Evolutionary conservation across 2,329 filamentous ascomycete genomes (phyloP).

Genomic region (Geosmithia morbida): DNA sequence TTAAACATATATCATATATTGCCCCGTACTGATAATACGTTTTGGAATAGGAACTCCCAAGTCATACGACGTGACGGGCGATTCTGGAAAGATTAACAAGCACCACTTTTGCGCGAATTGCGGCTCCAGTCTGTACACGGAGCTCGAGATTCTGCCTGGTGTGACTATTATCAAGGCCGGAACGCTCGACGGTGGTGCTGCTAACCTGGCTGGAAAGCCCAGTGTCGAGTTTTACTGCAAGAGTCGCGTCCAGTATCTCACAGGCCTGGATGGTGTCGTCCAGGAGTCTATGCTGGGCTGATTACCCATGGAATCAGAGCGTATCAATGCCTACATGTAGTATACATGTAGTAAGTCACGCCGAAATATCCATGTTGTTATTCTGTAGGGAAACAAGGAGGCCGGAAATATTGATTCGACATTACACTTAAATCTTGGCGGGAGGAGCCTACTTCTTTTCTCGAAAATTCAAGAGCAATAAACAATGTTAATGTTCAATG

Average conservation of each 20-base stretch:
- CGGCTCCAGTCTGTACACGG: conserved; percentile 34
- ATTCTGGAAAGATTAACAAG: conserved; percentile 37
- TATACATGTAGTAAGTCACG: too few relatives aligned
- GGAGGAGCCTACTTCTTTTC: too few relatives aligned
- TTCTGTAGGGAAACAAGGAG: too few relatives aligned
- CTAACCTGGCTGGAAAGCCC: conserved; percentile 24
- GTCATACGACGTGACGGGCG: conserved; percentile 29
- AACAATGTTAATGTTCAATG: too few relatives aligned
- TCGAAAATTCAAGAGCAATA: too few relatives aligned
- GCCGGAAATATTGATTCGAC: too few relatives aligned
- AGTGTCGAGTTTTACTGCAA: conserved; percentile 37
- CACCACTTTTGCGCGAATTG: conserved; percentile 40
- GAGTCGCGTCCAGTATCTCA: conserved; percentile 29
- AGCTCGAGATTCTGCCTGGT: conserved; percentile 37
- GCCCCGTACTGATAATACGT: neutral
- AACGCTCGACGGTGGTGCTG: conserved; percentile 29
- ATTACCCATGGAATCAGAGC: too few relatives aligned
- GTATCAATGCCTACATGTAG: too few relatives aligned
- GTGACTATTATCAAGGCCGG: conserved; percentile 35
- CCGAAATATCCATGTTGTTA: too few relatives aligned
- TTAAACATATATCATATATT: neutral
- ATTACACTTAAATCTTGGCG: too few relatives aligned
- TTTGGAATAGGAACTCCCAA: conserved; percentile 24
- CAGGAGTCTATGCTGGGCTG: conserved; percentile 19
- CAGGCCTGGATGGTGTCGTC: conserved; percentile 26